Evolutionary conservation across 805 yeast species (phyloP).

Genomic region (Metschnikowia dekortorum): DNA sequence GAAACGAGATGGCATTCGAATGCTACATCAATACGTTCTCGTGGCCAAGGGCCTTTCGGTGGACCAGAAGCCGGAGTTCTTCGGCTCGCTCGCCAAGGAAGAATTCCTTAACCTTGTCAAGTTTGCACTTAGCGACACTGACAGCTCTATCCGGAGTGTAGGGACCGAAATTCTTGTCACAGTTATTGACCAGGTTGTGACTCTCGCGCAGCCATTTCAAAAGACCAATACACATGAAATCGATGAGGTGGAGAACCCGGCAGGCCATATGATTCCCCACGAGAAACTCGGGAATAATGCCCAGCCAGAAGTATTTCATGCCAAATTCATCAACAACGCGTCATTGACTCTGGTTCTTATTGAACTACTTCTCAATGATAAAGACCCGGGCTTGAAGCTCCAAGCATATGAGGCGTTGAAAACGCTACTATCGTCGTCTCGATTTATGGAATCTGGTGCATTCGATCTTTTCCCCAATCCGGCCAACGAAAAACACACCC

Average conservation of each 20-base stretch:
- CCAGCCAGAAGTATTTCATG: constrained; percentile 19
- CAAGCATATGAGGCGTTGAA: constrained; percentile 84
- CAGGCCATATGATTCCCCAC: background rate
- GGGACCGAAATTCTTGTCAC: constrained; percentile 80
- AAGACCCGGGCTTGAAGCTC: constrained; percentile 66
- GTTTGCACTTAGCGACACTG: constrained; percentile 60
- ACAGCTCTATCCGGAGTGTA: constrained; percentile 49
- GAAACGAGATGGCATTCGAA: constrained; percentile 65
- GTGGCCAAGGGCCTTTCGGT: constrained; percentile 66
- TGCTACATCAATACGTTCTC: constrained; percentile 74
- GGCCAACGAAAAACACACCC: constrained; percentile 6
- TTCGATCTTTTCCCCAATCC: constrained; percentile 9
- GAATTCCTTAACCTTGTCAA: constrained; percentile 70
- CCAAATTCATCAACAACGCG: constrained; percentile 51
- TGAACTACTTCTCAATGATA: constrained; percentile 57
- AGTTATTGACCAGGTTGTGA: constrained; percentile 79
- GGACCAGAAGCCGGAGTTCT: constrained; percentile 61
- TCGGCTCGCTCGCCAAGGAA: constrained; percentile 53
- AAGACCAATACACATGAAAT: constrained; percentile 14
- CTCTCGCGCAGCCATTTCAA: constrained; percentile 45
- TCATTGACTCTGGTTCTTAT: constrained; percentile 53
- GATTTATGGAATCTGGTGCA: constrained; percentile 1
- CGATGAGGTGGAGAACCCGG: constrained; percentile 21
- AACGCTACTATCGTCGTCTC: constrained; percentile 58
- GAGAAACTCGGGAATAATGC: constrained; percentile 9